These are phyloP conservation scores for Candida awuae DNA, from an alignment of 805 yeast genomes.

Conservation along the genomic window DNA sequence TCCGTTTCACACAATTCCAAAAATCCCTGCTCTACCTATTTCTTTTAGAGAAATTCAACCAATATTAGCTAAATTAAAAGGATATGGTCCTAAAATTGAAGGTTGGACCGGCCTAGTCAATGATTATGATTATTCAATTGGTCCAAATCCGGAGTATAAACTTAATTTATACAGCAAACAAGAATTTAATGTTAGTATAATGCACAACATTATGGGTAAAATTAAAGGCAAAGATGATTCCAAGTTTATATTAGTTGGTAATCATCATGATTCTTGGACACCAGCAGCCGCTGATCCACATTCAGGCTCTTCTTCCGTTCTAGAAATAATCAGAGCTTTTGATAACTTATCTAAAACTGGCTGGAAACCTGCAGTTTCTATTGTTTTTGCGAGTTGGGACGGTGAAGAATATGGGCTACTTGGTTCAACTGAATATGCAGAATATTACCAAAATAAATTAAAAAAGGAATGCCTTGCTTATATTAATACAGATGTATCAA, in stretches of 20 bases:
- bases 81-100: slow-evolving; percentile 41
- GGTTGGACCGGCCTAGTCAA: slow-evolving; percentile 28
- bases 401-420: slow-evolving; percentile 67
- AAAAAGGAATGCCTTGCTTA: slow-evolving; percentile 53
- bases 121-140: slow-evolving; percentile 30
- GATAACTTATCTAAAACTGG: slow-evolving; percentile 44
- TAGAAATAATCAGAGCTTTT: slow-evolving; percentile 57
- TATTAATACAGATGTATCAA: slow-evolving; percentile 61
- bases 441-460: slow-evolving; percentile 41
- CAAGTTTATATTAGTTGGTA: slow-evolving; percentile 59
- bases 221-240: slow-evolving; percentile 44
- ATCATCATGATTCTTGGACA: slow-evolving; percentile 78
- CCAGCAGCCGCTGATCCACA: slow-evolving; percentile 77
- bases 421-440: slow-evolving; percentile 77
- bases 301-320: slow-evolving; percentile 56
- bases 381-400: slow-evolving; percentile 72
- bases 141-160: slow-evolving; percentile 31
- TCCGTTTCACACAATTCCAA: slow-evolving; percentile 46
- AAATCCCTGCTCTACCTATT: slow-evolving; percentile 65
- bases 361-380: slow-evolving; percentile 69
- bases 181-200: slow-evolving; percentile 51
- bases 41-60: slow-evolving; percentile 57
- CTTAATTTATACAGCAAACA: slow-evolving; percentile 55
- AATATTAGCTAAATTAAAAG: slow-evolving; percentile 49
- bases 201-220: slow-evolving; percentile 56